Percentiles rank a stretch among this genome's conserved stretches.
These are phyloP conservation scores for Saccharomycopsis guyanensis DNA, from an alignment of 805 yeast species.

Conservation along the genomic window DNA sequence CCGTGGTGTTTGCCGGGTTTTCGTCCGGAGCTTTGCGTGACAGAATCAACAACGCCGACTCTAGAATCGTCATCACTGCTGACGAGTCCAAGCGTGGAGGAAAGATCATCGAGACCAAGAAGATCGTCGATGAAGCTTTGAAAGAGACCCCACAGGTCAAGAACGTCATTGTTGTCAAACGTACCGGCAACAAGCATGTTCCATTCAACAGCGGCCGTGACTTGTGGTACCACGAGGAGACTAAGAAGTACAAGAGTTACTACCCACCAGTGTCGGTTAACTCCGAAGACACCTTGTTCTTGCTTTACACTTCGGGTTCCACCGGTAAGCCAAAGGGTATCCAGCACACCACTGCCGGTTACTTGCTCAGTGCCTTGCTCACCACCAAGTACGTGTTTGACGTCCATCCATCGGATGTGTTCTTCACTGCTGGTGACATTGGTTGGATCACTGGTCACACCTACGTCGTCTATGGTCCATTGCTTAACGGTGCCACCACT, in stretches of 20 bases:
- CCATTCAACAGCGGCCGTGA: conserved; percentile 52
- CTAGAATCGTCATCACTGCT: conserved; percentile 66
- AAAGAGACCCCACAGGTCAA: conserved; percentile 55
- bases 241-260: conserved; percentile 57
- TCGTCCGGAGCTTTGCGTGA: conserved; percentile 65
- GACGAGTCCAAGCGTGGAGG: conserved; percentile 85
- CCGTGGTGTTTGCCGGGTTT: conserved; percentile 83
- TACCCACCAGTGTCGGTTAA: conserved; percentile 67
- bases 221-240: conserved; percentile 70
- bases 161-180: conserved; percentile 63
- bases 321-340: conserved; percentile 89
- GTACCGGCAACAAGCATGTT: conserved; percentile 57
- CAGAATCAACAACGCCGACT: conserved; percentile 64
- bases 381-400: conserved; percentile 74
- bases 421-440: conserved; percentile 84
- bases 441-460: conserved; percentile 93
- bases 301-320: conserved; percentile 79
- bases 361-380: conserved; percentile 61
- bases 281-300: conserved; percentile 76
- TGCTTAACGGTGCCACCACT: conserved; percentile 68
- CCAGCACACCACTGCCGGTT: conserved; percentile 76
- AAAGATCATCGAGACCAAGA: conserved; percentile 70
- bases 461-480: conserved; percentile 76
- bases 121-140: conserved; percentile 76
- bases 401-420: conserved; percentile 61